Percentiles rank a stretch among this genome's conserved stretches.
Evolutionary conservation across 495 filamentous ascomycete species (phyloP).

Genomic region (Aspergillus mulundensis): DNA sequence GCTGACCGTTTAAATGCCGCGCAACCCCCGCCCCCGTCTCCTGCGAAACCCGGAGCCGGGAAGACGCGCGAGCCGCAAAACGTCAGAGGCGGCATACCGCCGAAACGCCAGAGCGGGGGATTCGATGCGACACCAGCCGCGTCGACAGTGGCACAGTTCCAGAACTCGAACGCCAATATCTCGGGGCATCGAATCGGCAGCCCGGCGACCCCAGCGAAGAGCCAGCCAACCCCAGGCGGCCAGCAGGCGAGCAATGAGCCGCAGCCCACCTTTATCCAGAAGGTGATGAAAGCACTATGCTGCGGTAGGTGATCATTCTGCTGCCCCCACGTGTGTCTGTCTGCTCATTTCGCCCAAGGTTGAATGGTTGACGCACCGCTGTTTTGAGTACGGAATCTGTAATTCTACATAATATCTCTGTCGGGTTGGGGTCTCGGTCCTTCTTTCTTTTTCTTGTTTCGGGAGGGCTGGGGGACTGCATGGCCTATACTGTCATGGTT

Average conservation of each 20-base stretch:
- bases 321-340: constrained; percentile 6
- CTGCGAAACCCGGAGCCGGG: constrained; percentile 72
- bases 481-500: constrained; percentile 23
- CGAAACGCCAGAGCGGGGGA: constrained; percentile 74
- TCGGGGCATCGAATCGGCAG: constrained; percentile 56
- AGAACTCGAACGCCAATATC: constrained; percentile 82
- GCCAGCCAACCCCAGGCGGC: constrained; percentile 39
- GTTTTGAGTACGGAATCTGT: constrained; percentile 14
- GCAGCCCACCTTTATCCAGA: constrained; percentile 52
- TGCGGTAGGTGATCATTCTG: constrained; percentile 58
- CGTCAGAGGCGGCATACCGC: constrained; percentile 62
- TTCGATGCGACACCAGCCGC: constrained; percentile 76
- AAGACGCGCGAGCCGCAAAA: constrained; percentile 78
- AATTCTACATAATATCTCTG: constrained; percentile 25
- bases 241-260: constrained; percentile 44
- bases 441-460: constrained; percentile 28
- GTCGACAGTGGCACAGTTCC: constrained; percentile 86
- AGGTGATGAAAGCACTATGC: constrained; percentile 78
- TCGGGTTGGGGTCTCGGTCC: constrained; percentile 23
- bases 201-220: constrained; percentile 52
- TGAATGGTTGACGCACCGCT: constrained; percentile 20
- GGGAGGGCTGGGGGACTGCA: constrained; percentile 23
- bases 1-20: constrained; percentile 95
- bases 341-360: constrained; percentile 35
- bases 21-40: constrained; percentile 86